These are phyloP conservation scores for Exophiala oligosperma DNA, from an alignment of 2,329 filamentous ascomycete species.

Conservation along the genomic window DNA sequence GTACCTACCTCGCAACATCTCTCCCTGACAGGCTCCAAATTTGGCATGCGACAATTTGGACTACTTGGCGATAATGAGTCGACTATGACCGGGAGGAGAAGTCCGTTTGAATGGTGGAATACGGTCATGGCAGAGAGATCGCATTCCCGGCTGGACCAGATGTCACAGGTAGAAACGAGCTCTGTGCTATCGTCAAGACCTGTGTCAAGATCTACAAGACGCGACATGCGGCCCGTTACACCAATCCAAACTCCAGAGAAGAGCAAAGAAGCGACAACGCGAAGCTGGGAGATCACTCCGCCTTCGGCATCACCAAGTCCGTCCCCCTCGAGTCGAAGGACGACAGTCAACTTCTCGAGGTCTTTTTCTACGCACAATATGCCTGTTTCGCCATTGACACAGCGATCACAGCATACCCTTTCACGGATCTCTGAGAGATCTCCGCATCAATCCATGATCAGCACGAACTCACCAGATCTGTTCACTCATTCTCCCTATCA, in stretches of 20 bases:
- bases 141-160: slow-evolving; percentile 22
- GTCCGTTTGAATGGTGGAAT: slow-evolving; percentile 31
- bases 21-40: slow-evolving; percentile 31
- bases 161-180: slow-evolving; percentile 22
- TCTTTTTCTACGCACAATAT: slow-evolving; percentile 12
- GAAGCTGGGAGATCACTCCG: slow-evolving; percentile 16
- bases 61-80: slow-evolving; percentile 25
- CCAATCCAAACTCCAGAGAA: slow-evolving; percentile 21
- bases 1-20: slow-evolving; percentile 29
- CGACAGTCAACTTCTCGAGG: slow-evolving; percentile 22
- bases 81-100: slow-evolving; percentile 25
- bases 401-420: slow-evolving; percentile 22
- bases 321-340: slow-evolving; percentile 7
- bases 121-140: slow-evolving; percentile 27
- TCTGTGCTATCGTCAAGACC: slow-evolving; percentile 14
- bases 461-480: neutral
- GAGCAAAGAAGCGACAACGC: slow-evolving; percentile 12
- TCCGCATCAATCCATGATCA: slow-evolving; percentile 25
- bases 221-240: slow-evolving; percentile 9
- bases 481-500: slow-evolving; percentile 8
- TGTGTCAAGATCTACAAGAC: slow-evolving; percentile 18
- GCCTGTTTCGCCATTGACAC: slow-evolving; percentile 15
- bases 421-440: slow-evolving; percentile 27
- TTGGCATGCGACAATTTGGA: slow-evolving; percentile 28
- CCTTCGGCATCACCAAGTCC: slow-evolving; percentile 15